phyloP scores from a whole-genome alignment of 495 filamentous ascomycete species.

The Penicillium alfredii region DNA sequence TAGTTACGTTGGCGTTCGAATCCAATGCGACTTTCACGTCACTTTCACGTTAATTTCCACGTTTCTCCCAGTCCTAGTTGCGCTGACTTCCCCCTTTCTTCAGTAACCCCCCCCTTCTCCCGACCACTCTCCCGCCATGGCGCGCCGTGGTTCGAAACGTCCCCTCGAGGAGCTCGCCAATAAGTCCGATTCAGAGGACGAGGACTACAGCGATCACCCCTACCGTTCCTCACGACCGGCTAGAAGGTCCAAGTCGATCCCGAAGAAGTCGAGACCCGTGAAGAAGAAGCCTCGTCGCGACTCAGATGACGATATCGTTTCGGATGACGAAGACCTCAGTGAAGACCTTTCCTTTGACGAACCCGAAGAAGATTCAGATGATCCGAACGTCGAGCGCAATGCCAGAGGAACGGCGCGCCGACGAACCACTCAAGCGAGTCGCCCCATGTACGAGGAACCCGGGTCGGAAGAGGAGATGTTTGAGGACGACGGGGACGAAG shows the following conservation, averaged over 20 bases:
- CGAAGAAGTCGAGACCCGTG: conserved; percentile 39
- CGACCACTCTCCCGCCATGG: conserved; percentile 36
- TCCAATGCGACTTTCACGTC: too few relatives aligned
- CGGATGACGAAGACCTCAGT: conserved; percentile 61
- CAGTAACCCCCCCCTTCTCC: conserved; percentile 11
- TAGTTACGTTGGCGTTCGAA: too few relatives aligned
- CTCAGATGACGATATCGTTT: conserved; percentile 59
- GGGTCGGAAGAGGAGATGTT: conserved; percentile 7
- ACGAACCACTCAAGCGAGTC: conserved; percentile 48
- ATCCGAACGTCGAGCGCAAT: conserved; percentile 56
- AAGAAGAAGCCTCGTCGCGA: conserved; percentile 48
- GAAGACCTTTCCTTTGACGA: conserved; percentile 54
- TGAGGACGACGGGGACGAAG: conserved; percentile 17
- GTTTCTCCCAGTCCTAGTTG: neutral
- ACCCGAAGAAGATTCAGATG: conserved; percentile 56
- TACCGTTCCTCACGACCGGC: conserved; percentile 26
- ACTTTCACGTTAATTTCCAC: too few relatives aligned
- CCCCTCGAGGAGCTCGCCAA: conserved; percentile 69
- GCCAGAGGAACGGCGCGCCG: conserved; percentile 66
- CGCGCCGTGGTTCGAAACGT: conserved; percentile 50
- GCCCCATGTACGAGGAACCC: conserved; percentile 36
- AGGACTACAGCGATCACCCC: conserved; percentile 57
- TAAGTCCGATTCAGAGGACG: conserved; percentile 80
- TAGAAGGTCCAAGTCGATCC: conserved; percentile 34
- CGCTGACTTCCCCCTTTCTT: conserved; percentile 10